Base-by-base conservation (phyloP, 2,329 filamentous ascomycete genomes). In the Pseudogymnoascus pannorum region DNA sequence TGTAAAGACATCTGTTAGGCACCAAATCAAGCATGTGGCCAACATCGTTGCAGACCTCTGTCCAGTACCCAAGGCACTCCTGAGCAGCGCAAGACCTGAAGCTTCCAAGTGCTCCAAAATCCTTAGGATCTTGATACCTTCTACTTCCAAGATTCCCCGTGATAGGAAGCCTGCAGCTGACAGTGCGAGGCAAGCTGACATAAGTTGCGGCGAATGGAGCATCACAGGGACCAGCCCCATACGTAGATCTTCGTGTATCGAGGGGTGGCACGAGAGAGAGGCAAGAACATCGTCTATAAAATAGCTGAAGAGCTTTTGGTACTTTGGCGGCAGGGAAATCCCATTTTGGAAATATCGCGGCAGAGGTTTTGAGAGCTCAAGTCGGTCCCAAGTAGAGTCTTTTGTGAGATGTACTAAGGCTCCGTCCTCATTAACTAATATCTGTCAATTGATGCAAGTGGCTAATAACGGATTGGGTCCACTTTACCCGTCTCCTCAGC, bases 251-350 rank as follows among this genome's bases (percentile, higher is more conserved):
- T 62, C 38, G 58, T 67, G 65, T 7, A 68, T 64, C 2, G 65
- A 67, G 2, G 66, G 66, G 29, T 68, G 66, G 36, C 64, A 66
- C 24, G 66, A 68, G 7, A 68, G 62, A n/a, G 66, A 68, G 18
- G 66, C 64, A 12, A 68, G 64, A 22, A 68, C 63, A 31, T 65
- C 65, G 22, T 62, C 44, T 16, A 61, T 58, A 36, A 68, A 68
- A 62, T 68, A 63, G 18, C 18, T 36, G 36, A 68, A 40, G 9
- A 68, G 64, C n/a, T 57, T 62, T 36, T 64, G 66, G 57, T 68
- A 68, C 36, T 54, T 60, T 16, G 64, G 63, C 12, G 66, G 61
- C 26, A 68, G 61, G 5, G 63, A 64, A 3, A 67, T 61, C 22
- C 66, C 66, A 33, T 68, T 67, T 1, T 65, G 66, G 9, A 68